Percentiles rank a stretch among this genome's conserved stretches.
phyloP scores from a whole-genome alignment of 495 filamentous ascomycete genomes.

The Penicillium lividum region DNA sequence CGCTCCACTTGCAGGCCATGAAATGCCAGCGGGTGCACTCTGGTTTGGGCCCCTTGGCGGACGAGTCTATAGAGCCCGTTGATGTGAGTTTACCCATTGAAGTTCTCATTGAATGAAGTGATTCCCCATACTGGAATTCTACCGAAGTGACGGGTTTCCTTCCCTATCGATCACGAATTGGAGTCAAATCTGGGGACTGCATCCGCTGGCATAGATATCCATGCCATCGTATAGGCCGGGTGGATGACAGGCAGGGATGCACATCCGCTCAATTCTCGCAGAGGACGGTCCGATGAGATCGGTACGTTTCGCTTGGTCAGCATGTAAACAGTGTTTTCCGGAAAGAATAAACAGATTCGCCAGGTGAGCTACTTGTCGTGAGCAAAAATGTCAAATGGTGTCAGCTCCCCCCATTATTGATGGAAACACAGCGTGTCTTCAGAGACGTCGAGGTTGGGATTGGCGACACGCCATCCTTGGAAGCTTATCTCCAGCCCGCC shows the following conservation, averaged over 20 bases:
- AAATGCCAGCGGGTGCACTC: not conserved
- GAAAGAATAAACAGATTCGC: not conserved
- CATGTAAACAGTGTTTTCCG: not conserved
- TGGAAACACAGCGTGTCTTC: not conserved
- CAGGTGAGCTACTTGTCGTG: not conserved
- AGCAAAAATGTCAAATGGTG: constrained; percentile 2
- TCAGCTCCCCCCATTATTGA: not conserved
- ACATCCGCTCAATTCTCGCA: not conserved
- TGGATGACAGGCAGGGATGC: not conserved
- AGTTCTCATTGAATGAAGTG: not conserved
- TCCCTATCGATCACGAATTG: not conserved
- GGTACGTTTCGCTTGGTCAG: too few species aligned
- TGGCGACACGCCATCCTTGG: too few species aligned
- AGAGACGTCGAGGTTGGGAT: too few species aligned
- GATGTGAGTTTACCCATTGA: not conserved
- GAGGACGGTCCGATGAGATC: not conserved
- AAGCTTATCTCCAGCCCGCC: not conserved
- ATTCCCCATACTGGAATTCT: not conserved
- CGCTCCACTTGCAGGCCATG: not conserved
- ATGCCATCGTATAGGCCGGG: not conserved
- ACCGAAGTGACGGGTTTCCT: not conserved
- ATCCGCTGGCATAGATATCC: not conserved
- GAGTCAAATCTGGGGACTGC: not conserved
- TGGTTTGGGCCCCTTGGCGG: not conserved
- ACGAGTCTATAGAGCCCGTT: not conserved